Base-by-base conservation (phyloP, 1,284 basidiomycete species). In the Ceratobasidium sp. region DNA sequence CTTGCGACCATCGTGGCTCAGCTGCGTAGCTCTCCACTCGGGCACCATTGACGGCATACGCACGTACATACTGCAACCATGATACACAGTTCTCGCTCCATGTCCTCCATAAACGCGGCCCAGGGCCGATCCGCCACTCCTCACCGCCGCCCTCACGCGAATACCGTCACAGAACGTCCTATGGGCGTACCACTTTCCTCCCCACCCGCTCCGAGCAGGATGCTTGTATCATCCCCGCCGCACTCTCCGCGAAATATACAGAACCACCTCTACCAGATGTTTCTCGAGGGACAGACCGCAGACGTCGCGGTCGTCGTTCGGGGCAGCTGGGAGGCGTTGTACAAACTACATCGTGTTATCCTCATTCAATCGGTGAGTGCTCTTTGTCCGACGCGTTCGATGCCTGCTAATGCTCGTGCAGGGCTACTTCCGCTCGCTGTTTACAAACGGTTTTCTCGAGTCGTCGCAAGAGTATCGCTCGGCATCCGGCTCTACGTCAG, bases 351-450 rank as follows among this genome's bases (percentile, higher is more conserved):
- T 81, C 86, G 89, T 41, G 90, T 95, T 73, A 88, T 96, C 43
- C 87, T 96, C 63, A 93, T 93, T 64, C 94, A 96, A 80, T 89
- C 93, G 57, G 93, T 92, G 73, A 77, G 88, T 83, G n/a, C 18
- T 44, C 44, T 75, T 74, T 44, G 30, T 72, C 28, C 44, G 16
- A 67, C 61, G 44, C 1, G 13, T 58, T 26, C 38, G n/a, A 3
- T 28, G 30, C 41, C 46, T 38, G 66, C 46, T 58, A 44, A 8
- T 46, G 23, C 41, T 41, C 21, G 35, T 72, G 1, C 76, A 90
- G 93, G 93, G 89, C 13, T 96, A 94, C 85, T 96, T 96, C 82
- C 87, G 88, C 66, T 89, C 91, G 38, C 85, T 96, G 21, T 96
- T 96, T 81, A 91, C 90, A 5, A 87, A 89, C 4, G 94, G 93